Evolutionary conservation across 345 rosid species (phyloP).

Genomic region (Eucalyptus regnans): DNA sequence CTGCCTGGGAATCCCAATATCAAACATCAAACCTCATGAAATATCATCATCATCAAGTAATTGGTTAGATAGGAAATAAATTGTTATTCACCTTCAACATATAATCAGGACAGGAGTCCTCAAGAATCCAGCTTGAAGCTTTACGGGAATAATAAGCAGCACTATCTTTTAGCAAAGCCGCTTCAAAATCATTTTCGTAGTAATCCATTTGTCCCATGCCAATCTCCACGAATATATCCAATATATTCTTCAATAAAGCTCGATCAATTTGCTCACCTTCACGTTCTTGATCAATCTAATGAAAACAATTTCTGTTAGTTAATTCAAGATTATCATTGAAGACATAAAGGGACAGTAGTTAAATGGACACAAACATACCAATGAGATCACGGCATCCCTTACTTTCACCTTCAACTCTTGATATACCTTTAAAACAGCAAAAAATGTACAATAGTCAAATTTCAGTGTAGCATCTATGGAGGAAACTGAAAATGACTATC

Average conservation of each 20-base stretch:
- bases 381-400: slow-evolving; percentile 42
- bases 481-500: not conserved
- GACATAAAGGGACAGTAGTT: not conserved
- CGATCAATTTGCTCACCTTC: slow-evolving; percentile 59
- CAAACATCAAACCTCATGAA: not conserved
- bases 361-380: slow-evolving; percentile 17
- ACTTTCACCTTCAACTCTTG: slow-evolving; percentile 23
- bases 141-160: slow-evolving; percentile 54
- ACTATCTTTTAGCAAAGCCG: slow-evolving; percentile 37
- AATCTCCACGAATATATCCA: slow-evolving; percentile 49
- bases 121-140: slow-evolving; percentile 54
- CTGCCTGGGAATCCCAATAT: slow-evolving; percentile 43
- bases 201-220: slow-evolving; percentile 38
- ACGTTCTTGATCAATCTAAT: slow-evolving; percentile 47
- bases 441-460: not conserved
- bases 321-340: not conserved
- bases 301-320: not conserved
- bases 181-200: slow-evolving; percentile 54
- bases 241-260: slow-evolving; percentile 47
- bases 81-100: slow-evolving; percentile 29
- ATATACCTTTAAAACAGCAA: slow-evolving; percentile 23
- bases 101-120: slow-evolving; percentile 57
- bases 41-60: not conserved
- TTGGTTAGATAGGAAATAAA: not conserved
- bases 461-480: not conserved